A percentile compares a stretch with the other conserved stretches of the same genome.
These are phyloP conservation scores for Coniosporium apollinis DNA, from an alignment of 495 filamentous ascomycete genomes.

Conservation along the genomic window DNA sequence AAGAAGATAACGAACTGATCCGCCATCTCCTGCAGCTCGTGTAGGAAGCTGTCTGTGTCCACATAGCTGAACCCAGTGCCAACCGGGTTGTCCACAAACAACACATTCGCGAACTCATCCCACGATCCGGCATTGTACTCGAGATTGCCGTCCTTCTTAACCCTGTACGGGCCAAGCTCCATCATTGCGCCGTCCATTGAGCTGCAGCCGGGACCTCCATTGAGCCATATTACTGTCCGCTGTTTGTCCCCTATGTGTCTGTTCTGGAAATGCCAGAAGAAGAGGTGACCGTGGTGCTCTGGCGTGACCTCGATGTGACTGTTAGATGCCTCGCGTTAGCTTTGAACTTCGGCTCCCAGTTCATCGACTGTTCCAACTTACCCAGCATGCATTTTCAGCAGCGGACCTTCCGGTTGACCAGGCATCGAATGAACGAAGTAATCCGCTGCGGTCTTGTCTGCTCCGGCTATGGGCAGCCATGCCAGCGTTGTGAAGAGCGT, in stretches of 20 bases:
- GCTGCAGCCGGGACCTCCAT: constrained; percentile 91
- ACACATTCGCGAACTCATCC: constrained; percentile 91
- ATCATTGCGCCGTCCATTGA: constrained; percentile 95
- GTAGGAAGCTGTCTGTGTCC: constrained; percentile 67
- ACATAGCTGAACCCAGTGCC: constrained; percentile 95
- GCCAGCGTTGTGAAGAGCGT: background rate
- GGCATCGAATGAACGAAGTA: constrained; percentile 79
- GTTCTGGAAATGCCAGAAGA: constrained; percentile 97
- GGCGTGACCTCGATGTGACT: constrained; percentile 84
- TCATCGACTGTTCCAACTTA: constrained; percentile 34
- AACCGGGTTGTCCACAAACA: constrained; percentile 94
- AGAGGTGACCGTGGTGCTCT: constrained; percentile 75
- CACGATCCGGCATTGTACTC: constrained; percentile 79
- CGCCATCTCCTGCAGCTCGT: constrained; percentile 78
- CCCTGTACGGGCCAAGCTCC: constrained; percentile 87
- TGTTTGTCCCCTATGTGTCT: constrained; percentile 84
- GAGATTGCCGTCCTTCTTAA: constrained; percentile 59
- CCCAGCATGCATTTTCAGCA: constrained; percentile 97
- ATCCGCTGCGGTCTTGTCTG: constrained; percentile 54
- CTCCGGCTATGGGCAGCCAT: constrained; percentile 12
- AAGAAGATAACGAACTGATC: constrained; percentile 74
- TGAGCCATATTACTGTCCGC: constrained; percentile 90
- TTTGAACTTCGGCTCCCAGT: background rate
- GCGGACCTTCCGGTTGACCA: constrained; percentile 63
- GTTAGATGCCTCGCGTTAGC: constrained; percentile 17